phyloP scores from a whole-genome alignment of 352 stramenopile genomes.

The Globisporangium spiculum region DNA sequence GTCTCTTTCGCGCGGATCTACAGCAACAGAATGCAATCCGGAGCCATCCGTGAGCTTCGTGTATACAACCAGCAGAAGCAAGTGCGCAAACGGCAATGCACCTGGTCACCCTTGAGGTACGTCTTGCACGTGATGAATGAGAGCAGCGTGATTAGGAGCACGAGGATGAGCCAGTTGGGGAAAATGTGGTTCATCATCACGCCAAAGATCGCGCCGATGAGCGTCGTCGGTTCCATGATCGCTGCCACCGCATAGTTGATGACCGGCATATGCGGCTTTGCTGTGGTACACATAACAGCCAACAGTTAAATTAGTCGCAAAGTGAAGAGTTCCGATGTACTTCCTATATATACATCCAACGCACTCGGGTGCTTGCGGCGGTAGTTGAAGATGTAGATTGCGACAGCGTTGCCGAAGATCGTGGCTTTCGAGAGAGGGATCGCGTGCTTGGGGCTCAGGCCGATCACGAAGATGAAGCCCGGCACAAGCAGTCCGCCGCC shows the following conservation, averaged over 20 bases:
- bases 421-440: conserved; percentile 97
- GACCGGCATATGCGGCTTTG: conserved; percentile 86
- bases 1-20: conserved; percentile 66
- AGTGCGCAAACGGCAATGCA: conserved; percentile 12
- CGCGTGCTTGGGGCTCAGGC: conserved; percentile 92
- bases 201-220: conserved; percentile 75
- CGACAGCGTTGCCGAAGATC: conserved; percentile 95
- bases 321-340: neutral
- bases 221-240: conserved; percentile 96
- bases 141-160: conserved; percentile 72
- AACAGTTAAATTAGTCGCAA: neutral
- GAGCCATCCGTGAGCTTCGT: neutral
- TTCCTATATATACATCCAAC: conserved; percentile 10
- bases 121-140: conserved; percentile 80
- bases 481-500: conserved; percentile 96
- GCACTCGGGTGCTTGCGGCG: conserved; percentile 90
- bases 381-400: conserved; percentile 94
- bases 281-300: conserved; percentile 19
- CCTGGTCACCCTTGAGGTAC: conserved; percentile 60
- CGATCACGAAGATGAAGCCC: conserved; percentile 96
- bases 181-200: conserved; percentile 85
- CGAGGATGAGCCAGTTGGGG: conserved; percentile 80
- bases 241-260: conserved; percentile 98
- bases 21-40: neutral
- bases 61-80: neutral